Conservation (phyloP, 129 eudicot species). For the Flaveria ramosissima region DNA sequence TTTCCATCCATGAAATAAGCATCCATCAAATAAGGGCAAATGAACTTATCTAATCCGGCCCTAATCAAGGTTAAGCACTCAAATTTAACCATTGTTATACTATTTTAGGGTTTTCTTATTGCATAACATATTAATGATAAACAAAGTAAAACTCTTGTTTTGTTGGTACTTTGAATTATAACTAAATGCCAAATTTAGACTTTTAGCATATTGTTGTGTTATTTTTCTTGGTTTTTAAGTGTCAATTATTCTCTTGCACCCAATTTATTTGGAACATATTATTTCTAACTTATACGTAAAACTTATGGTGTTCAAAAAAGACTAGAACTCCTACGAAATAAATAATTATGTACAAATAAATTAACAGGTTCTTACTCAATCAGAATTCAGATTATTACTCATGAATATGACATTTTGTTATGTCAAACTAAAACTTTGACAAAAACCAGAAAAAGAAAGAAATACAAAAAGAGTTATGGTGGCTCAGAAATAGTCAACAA, state of each 20-base stretch:
- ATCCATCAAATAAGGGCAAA: no score
- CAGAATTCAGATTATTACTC: constrained; percentile 2
- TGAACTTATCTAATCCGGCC: no score
- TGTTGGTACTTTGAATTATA: no score
- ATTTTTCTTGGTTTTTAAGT: no score
- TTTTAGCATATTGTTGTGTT: no score
- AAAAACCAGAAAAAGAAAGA: constrained; percentile 8
- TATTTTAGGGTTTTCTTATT: no score
- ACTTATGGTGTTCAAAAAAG: background rate
- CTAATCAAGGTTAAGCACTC: no score
- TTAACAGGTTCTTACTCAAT: background rate
- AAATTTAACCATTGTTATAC: no score
- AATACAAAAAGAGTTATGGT: background rate
- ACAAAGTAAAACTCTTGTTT: no score
- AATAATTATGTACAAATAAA: background rate
- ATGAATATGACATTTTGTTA: background rate
- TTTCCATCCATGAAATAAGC: no score
- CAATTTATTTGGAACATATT: background rate
- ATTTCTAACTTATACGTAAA: background rate
- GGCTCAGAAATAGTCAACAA: constrained; percentile 25
- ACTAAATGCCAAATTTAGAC: no score
- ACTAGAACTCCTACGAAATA: background rate
- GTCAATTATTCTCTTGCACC: background rate
- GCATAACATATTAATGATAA: no score
- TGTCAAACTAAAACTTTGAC: constrained; percentile 32